Conservation (phyloP, 306 rosid genomes). For the Senna tora region DNA sequence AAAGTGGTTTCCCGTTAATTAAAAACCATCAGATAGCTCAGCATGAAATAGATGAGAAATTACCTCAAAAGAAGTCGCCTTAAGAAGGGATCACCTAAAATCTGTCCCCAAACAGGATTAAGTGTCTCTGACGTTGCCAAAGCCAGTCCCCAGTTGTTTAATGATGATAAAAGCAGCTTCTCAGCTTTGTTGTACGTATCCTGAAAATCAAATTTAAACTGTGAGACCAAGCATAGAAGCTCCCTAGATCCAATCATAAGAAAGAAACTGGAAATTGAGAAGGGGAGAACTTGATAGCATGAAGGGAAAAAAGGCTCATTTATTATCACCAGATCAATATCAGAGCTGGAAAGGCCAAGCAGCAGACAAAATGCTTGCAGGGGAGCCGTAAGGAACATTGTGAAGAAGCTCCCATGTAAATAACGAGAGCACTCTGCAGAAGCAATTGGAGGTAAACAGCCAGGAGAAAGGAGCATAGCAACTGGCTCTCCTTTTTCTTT, state of each 20-base stretch:
- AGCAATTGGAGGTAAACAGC: conserved; percentile 49
- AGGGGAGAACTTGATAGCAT: conserved; percentile 6
- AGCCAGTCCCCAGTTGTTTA: conserved; percentile 70
- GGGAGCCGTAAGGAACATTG: conserved; percentile 91
- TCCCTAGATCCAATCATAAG: conserved; percentile 29
- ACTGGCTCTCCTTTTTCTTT: conserved; percentile 82
- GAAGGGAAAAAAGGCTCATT: conserved; percentile 19
- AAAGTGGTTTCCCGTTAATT: not conserved
- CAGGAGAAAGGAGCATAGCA: conserved; percentile 92
- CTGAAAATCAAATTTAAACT: conserved; percentile 53
- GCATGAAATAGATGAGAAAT: not conserved
- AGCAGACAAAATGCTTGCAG: conserved; percentile 84
- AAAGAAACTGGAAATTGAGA: not conserved
- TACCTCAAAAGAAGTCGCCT: conserved; percentile 92
- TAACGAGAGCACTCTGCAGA: conserved; percentile 51
- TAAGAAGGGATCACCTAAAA: conserved; percentile 81
- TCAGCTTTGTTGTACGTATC: conserved; percentile 77
- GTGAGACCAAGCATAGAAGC: conserved; percentile 27
- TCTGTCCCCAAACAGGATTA: conserved; percentile 85
- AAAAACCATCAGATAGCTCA: not conserved
- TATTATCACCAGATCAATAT: conserved; percentile 65
- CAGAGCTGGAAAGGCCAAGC: conserved; percentile 74
- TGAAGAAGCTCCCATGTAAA: conserved; percentile 79
- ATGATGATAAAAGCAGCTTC: conserved; percentile 62
- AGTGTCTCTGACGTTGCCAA: conserved; percentile 66